These are phyloP conservation scores for Thielaviopsis musarum DNA, from an alignment of 2,329 filamentous ascomycete genomes.

Conservation along the genomic window DNA sequence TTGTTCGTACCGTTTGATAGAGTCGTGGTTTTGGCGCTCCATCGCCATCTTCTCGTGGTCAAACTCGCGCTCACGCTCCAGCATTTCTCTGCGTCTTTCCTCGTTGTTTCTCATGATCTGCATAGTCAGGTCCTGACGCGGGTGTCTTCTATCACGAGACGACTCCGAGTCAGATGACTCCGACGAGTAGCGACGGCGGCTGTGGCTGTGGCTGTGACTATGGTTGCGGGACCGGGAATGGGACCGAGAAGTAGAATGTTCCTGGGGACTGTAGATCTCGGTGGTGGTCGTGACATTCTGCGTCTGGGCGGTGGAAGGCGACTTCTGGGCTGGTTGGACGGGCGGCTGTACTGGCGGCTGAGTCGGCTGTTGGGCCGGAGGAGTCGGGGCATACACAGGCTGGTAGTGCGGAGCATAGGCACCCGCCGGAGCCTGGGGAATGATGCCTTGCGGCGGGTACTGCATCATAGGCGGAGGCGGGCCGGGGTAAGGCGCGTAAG, in stretches of 20 bases:
- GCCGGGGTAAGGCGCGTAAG: neutral
- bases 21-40: neutral
- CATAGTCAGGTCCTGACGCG: neutral
- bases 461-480: no score
- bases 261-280: neutral
- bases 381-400: neutral
- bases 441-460: neutral
- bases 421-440: neutral
- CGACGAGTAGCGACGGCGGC: neutral
- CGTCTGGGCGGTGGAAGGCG: neutral
- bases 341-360: neutral
- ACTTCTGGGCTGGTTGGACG: neutral
- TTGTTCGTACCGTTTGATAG: neutral
- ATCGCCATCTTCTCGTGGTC: neutral
- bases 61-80: neutral
- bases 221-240: neutral
- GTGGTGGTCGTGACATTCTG: neutral
- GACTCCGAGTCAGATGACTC: neutral
- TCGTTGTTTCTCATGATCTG: neutral
- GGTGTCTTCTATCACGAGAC: neutral
- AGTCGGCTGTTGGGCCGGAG: neutral
- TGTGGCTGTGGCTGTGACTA: neutral
- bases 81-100: neutral
- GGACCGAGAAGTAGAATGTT: neutral
- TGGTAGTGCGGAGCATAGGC: neutral